Base-by-base conservation (phyloP, 1,139 yeast species). In the Candida pseudoviswanathii region DNA sequence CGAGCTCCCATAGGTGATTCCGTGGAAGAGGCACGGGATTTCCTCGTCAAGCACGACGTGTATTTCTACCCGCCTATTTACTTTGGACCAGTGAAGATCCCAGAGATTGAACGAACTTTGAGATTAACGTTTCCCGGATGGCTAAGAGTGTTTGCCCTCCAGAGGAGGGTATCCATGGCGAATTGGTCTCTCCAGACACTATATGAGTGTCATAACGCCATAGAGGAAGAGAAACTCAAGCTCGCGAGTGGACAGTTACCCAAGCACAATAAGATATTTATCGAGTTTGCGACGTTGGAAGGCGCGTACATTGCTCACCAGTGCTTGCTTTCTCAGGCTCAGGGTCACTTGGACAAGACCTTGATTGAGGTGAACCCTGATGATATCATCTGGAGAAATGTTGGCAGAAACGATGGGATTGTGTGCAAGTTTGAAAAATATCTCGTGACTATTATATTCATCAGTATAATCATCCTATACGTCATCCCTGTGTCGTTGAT, bases 401-500 rank as follows among this genome's bases (percentile, higher is more conserved):
- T 84, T 1, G 61, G 73, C 0, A 54, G 72, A 3, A 63, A 66
- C n/a, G 70, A 72, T 43, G 64, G 69, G 5, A 54, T 69, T 41
- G 51, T 63, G 2, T 63, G 65, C 7, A 62, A 71, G 27, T 26
- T 76, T 0, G 73, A 80, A 58, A 66, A 70, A 26, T 67, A 75
- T 10, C 33, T 73, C 4, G 81, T 83, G 0, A 73, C 75, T 36
- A 50, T 77, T 1, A 40, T 78, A 3, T 73, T 80, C 41, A 66
- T 81, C 9, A 51, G 72, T 4, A 67, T 85, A 0, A 81, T 82
- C 4, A 62, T 84, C 1, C 73, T 84, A 6, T 86, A 89, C 78
- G 85, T 85, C 2, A 65, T 86, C 0, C 95, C 95, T 0, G 90
- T 86, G 1, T 86, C 90, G 0, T 73, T 85, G 52, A 80, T 86